Conservation (phyloP, 768 basidiomycete species). For the Boletus sp. region DNA sequence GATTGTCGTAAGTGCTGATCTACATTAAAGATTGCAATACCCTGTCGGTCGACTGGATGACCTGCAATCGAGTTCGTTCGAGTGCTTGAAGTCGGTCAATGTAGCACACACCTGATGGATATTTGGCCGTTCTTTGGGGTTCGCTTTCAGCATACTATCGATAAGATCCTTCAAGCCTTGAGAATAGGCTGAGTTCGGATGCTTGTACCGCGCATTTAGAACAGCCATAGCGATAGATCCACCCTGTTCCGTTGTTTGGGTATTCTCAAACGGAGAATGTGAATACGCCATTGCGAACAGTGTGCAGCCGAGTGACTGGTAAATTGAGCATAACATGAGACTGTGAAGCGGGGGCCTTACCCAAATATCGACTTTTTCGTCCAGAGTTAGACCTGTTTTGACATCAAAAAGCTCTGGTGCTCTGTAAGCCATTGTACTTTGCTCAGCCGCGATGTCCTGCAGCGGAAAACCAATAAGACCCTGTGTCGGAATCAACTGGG, state of each 20-base stretch:
- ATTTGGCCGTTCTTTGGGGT: constrained; percentile 79
- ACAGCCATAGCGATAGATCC: constrained; percentile 98
- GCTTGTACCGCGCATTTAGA: constrained; percentile 87
- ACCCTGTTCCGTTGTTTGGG: constrained; percentile 88
- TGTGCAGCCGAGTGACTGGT: constrained; percentile 91
- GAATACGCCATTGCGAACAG: constrained; percentile 93
- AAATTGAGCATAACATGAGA: constrained; percentile 5
- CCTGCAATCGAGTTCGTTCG: constrained; percentile 37
- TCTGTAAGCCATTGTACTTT: constrained; percentile 97
- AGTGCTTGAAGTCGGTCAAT: background rate
- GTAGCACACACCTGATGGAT: constrained; percentile 66
- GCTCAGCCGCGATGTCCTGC: constrained; percentile 93
- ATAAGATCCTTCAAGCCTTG: constrained; percentile 80
- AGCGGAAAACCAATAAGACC: background rate
- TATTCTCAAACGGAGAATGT: constrained; percentile 94
- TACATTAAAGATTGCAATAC: constrained; percentile 59
- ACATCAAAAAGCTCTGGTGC: constrained; percentile 98
- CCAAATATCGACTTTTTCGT: constrained; percentile 98
- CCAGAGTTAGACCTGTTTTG: constrained; percentile 80
- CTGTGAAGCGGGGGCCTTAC: constrained; percentile 40
- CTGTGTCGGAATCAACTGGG: background rate
- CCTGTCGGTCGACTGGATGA: constrained; percentile 61
- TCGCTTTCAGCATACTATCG: constrained; percentile 77
- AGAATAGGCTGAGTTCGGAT: constrained; percentile 83
- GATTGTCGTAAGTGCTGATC: background rate